A percentile compares a stretch with the other conserved stretches of the same genome.
phyloP scores from a whole-genome alignment of 2,329 filamentous ascomycete genomes.

The Ophiostoma angusticollis region DNA sequence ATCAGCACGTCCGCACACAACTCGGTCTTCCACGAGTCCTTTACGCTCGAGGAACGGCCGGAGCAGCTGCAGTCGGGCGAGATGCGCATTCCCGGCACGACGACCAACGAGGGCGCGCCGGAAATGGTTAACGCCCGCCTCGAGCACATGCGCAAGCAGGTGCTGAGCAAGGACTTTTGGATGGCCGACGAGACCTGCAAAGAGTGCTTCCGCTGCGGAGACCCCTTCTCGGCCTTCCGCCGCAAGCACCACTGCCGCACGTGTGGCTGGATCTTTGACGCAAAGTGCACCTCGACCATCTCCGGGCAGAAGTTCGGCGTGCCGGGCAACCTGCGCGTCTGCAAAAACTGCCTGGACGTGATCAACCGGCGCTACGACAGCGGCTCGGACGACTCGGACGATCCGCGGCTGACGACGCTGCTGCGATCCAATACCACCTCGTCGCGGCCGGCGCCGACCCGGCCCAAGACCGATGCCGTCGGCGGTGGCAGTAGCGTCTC shows the following conservation, averaged over 20 bases:
- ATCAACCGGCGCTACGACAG: slow-evolving; percentile 87
- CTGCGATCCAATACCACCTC: slow-evolving; percentile 43
- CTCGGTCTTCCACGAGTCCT: slow-evolving; percentile 44
- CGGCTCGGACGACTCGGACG: slow-evolving; percentile 73
- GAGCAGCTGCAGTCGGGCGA: slow-evolving; percentile 33
- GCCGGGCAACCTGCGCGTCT: slow-evolving; percentile 71
- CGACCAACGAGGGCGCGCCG: slow-evolving; percentile 41
- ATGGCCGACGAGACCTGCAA: slow-evolving; percentile 99
- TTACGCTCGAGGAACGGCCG: slow-evolving; percentile 32
- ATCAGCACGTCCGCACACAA: slow-evolving; percentile 47
- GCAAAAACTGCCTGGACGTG: slow-evolving; percentile 82
- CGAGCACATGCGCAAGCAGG: slow-evolving; percentile 67
- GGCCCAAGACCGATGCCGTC: slow-evolving; percentile 27
- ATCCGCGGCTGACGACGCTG: slow-evolving; percentile 52
- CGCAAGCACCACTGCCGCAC: slow-evolving; percentile 93
- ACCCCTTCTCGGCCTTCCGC: slow-evolving; percentile 82
- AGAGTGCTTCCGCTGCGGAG: slow-evolving; percentile 87
- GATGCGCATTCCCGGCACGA: slow-evolving; percentile 43
- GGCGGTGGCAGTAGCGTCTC: slow-evolving; percentile 27
- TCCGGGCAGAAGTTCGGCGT: slow-evolving; percentile 80
- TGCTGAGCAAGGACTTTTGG: slow-evolving; percentile 93
- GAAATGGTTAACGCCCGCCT: slow-evolving; percentile 48
- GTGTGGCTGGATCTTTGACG: slow-evolving; percentile 97
- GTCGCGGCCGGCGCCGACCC: slow-evolving; percentile 22
- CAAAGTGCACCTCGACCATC: slow-evolving; percentile 88